These are phyloP conservation scores for Vitis hybrid DNA, from an alignment of 177 flowering plant species.

Conservation along the genomic window DNA sequence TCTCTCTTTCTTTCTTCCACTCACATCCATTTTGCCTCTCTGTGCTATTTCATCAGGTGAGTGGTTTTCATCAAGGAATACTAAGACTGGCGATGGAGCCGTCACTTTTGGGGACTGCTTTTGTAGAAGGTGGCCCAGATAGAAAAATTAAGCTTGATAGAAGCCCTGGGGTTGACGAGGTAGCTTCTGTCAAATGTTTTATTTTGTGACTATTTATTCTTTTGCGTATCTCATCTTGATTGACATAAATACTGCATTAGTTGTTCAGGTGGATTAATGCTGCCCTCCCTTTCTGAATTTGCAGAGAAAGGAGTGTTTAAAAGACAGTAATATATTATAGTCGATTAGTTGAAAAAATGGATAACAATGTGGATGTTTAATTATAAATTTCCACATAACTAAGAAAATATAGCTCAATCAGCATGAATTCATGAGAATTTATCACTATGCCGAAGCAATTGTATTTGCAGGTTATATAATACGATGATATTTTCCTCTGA, in stretches of 20 bases:
- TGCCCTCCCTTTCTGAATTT: too few species aligned
- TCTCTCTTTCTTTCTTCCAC: not conserved
- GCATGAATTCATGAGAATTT: not conserved
- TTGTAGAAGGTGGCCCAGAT: constrained; percentile 95
- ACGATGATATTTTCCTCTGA: not conserved
- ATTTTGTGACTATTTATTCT: too few species aligned
- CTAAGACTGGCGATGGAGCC: constrained; percentile 95
- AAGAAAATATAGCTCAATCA: not conserved
- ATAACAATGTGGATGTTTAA: too few species aligned
- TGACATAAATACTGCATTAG: too few species aligned
- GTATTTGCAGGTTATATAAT: not conserved
- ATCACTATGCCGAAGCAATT: not conserved
- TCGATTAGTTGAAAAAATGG: too few species aligned
- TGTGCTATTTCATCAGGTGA: constrained; percentile 43
- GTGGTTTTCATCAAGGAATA: constrained; percentile 94
- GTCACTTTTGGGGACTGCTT: constrained; percentile 67
- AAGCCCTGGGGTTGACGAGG: constrained; percentile 92
- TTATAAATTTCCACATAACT: too few species aligned
- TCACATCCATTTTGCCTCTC: not conserved
- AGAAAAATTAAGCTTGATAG: constrained; percentile 84
- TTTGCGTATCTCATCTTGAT: too few species aligned
- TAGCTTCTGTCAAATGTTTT: constrained; percentile 19
- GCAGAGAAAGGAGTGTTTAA: too few species aligned
- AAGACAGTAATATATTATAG: too few species aligned
- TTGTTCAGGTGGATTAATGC: too few species aligned